A percentile compares a stretch with the other conserved stretches of the same genome.
phyloP scores from a whole-genome alignment of 305 asterid genomes.

The Fraxinus floribunda region DNA sequence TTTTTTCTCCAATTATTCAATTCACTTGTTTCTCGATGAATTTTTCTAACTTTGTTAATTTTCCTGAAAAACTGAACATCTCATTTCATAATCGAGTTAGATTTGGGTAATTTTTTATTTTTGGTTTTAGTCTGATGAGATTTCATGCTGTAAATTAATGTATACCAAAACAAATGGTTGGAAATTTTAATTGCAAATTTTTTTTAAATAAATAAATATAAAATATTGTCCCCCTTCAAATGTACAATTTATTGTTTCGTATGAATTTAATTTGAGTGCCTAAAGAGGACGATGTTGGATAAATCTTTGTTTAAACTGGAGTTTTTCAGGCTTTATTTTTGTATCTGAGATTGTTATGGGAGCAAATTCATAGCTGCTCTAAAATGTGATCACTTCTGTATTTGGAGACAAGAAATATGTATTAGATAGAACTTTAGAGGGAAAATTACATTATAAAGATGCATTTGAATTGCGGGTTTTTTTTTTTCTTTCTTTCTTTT shows the following conservation, averaged over 20 bases:
- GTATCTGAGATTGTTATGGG: background rate
- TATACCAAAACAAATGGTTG: background rate
- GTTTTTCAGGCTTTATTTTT: conserved; percentile 18
- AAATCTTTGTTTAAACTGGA: conserved; percentile 7
- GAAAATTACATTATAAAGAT: background rate
- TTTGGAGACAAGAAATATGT: background rate
- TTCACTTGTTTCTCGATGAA: background rate
- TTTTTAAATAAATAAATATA: background rate
- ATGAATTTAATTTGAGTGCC: conserved; percentile 23
- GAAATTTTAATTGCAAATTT: no score
- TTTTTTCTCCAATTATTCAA: no score
- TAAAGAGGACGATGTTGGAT: conserved; percentile 18
- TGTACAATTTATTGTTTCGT: background rate
- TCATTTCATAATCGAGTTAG: background rate
- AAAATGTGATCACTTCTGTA: background rate
- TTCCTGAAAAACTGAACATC: background rate
- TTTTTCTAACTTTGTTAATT: background rate
- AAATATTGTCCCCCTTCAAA: background rate
- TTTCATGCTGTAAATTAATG: background rate
- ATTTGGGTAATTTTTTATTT: background rate
- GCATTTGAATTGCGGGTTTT: no score
- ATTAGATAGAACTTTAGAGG: background rate
- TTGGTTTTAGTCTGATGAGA: background rate
- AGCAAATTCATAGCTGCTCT: background rate
- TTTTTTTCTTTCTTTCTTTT: no score